These are phyloP conservation scores for Penicillium psychrofluorescens DNA, from an alignment of 495 filamentous ascomycete genomes.

Conservation along the genomic window DNA sequence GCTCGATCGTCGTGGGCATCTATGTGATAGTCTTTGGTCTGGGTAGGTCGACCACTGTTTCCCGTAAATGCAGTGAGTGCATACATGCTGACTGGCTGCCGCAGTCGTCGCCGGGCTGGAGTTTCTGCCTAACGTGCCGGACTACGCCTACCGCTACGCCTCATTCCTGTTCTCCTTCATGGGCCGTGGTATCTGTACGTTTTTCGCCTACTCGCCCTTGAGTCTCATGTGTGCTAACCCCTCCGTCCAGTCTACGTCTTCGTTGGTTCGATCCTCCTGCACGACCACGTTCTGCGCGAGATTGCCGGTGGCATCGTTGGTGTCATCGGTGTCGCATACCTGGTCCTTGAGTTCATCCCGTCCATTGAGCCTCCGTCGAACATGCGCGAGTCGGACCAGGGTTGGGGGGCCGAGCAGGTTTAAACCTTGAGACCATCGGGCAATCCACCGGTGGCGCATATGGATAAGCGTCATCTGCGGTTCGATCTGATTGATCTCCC, in stretches of 20 bases:
- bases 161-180: constrained; percentile 97
- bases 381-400: constrained; percentile 86
- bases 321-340: constrained; percentile 69
- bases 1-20: constrained; percentile 63
- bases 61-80: not conserved
- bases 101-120: constrained; percentile 51
- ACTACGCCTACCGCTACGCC: constrained; percentile 85
- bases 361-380: constrained; percentile 96
- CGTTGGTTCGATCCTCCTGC: constrained; percentile 75
- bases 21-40: constrained; percentile 90
- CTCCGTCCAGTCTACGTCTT: constrained; percentile 81
- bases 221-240: constrained; percentile 15
- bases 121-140: constrained; percentile 78
- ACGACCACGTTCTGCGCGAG: constrained; percentile 46
- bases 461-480: too few species aligned
- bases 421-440: constrained; percentile 27
- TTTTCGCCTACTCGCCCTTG: not conserved
- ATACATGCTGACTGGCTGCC: constrained; percentile 3
- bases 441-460: too few species aligned
- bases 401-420: constrained; percentile 90
- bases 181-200: constrained; percentile 89
- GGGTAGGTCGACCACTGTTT: constrained; percentile 43
- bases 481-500: too few species aligned
- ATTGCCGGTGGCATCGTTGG: constrained; percentile 69
- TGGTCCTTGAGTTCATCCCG: constrained; percentile 85